Evolutionary conservation across 2,329 filamentous ascomycete genomes (phyloP), one percentile per base, ranked within the genome.

Genomic region (Ophiostoma montium): DNA sequence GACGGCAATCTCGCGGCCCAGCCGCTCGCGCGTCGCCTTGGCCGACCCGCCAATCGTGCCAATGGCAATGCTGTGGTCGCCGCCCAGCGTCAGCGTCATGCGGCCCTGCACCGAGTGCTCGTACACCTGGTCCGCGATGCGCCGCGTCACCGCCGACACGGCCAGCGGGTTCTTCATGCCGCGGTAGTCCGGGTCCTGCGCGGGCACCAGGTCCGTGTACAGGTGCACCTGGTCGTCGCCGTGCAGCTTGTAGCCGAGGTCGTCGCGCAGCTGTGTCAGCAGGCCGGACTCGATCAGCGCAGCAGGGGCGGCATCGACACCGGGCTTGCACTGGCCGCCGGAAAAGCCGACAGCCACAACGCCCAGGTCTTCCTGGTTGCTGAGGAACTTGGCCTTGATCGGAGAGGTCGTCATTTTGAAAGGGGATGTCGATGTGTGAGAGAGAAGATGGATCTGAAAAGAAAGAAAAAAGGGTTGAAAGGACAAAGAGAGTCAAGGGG

Each of bases 271-370:
- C 65, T 94, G 85, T 50, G 77, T 74, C 53, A 96, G 81, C 45
- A 98, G 80, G 49, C 92, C 92, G 48, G 86, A 78, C 62, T 90
- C 77, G 60, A 96, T 92, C 48, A 98, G 79, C 48, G 88, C 90
- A 58, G 82, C 80, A 31, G 92, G 92, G 7, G 85, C 92, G 15
- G 84, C 86, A 62, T 96, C 92, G 57, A 95, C 90, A 57, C 92
- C 92, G 36, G 81, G 73, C 69, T 96, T 95, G 70, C 82, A 82
- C 86, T 94, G 92, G 50, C 92, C 92, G 57, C 90, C 90, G 48
- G 88, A 94, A 72, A 96, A 98, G 54, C 90, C 90, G 35, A 96
- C 92, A 46, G 90, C 88, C 35, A 96, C 87, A 50, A 98, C 77
- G 54, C 90, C 92, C 55, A 98, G 74, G 61, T 96, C 82, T 61